These are phyloP conservation scores for Mortierella sp. DNA, from an alignment of 371 early-diverging fungal species.

Conservation along the genomic window DNA sequence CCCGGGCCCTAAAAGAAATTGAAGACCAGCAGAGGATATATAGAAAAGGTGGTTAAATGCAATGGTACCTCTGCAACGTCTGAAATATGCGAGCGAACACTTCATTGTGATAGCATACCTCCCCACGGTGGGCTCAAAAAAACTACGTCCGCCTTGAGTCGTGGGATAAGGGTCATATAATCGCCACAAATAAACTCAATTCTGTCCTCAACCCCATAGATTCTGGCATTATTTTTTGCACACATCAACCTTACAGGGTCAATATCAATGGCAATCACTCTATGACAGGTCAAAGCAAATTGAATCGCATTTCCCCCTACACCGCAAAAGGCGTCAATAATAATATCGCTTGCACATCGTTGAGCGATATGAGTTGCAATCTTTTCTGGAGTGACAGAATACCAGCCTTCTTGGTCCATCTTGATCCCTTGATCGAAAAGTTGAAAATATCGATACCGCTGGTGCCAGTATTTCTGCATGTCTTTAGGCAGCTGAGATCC, in stretches of 20 bases:
- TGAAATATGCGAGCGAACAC: background rate
- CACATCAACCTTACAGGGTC: constrained; percentile 84
- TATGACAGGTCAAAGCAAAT: constrained; percentile 88
- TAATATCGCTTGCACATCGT: constrained; percentile 74
- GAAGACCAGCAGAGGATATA: background rate
- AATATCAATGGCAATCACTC: constrained; percentile 95
- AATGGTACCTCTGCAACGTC: no score
- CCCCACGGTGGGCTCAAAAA: constrained; percentile 98
- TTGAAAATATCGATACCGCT: constrained; percentile 86
- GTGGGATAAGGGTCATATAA: constrained; percentile 78
- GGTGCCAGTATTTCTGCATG: constrained; percentile 84
- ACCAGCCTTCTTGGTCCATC: constrained; percentile 95
- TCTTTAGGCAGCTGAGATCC: constrained; percentile 47
- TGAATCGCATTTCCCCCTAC: constrained; percentile 97
- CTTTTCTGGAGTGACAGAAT: constrained; percentile 95
- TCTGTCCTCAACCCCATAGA: constrained; percentile 93
- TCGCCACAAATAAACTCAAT: constrained; percentile 94
- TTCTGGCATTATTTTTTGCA: constrained; percentile 86
- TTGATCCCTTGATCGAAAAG: constrained; percentile 87
- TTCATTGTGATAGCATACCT: constrained; percentile 58
- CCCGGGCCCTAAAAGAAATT: constrained; percentile 32
- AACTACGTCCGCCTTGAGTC: constrained; percentile 85
- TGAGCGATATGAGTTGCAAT: constrained; percentile 89
- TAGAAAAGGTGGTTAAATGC: background rate
- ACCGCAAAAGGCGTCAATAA: constrained; percentile 96